These are phyloP conservation scores for Colletotrichum sp. DNA, from an alignment of 2,329 filamentous ascomycete genomes.

Conservation along the genomic window DNA sequence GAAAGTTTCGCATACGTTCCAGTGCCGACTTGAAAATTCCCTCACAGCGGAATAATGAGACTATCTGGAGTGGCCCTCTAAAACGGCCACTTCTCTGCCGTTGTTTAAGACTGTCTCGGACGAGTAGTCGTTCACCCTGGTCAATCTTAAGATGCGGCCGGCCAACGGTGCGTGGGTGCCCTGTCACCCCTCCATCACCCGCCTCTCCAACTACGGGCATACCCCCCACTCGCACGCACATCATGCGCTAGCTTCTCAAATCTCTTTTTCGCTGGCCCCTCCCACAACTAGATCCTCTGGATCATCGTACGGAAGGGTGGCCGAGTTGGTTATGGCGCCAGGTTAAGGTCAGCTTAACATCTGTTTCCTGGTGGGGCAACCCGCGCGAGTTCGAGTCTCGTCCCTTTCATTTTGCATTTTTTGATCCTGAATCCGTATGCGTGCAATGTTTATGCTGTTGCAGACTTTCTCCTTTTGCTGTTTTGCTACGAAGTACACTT, in stretches of 20 bases:
- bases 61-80: neutral
- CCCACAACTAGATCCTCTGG: neutral
- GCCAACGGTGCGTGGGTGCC: neutral
- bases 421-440: neutral
- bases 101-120: neutral
- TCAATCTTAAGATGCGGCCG: neutral
- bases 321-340: slow-evolving; percentile 24
- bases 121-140: neutral
- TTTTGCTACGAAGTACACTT: neutral
- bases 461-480: neutral
- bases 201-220: neutral
- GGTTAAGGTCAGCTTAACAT: slow-evolving; percentile 23
- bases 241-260: neutral
- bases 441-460: neutral
- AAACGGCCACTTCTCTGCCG: neutral
- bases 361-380: slow-evolving; percentile 23
- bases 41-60: neutral
- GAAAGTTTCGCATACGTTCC: neutral
- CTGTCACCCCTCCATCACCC: neutral
- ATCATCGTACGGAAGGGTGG: slow-evolving; percentile 10
- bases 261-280: accelerated
- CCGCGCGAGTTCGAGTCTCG: slow-evolving; percentile 24
- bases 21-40: neutral
- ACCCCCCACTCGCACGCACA: neutral
- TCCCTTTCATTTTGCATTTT: slow-evolving; percentile 18